Evolutionary conservation across 768 basidiomycete genomes (phyloP).

Genomic region (Pulveroboletus sp.): DNA sequence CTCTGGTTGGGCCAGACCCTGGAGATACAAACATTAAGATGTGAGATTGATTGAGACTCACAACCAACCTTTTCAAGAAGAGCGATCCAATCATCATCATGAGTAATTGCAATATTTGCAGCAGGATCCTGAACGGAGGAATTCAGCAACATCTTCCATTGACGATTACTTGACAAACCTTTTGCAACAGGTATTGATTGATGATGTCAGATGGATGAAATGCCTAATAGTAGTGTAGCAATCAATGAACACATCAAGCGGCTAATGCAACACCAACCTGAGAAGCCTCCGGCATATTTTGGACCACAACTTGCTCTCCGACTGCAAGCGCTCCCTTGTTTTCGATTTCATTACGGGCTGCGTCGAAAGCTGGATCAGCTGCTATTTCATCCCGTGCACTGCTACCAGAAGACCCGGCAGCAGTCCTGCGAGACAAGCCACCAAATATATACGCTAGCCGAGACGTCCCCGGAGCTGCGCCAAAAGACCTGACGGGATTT

Average conservation of each 20-base stretch:
- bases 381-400: background rate
- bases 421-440: background rate
- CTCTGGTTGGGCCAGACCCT: background rate
- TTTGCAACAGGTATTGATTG: background rate
- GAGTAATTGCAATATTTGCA: too few species aligned
- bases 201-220: too few species aligned
- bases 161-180: background rate
- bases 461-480: too few species aligned
- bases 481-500: background rate
- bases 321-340: too few species aligned
- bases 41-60: background rate
- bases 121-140: background rate
- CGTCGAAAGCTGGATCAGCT: background rate
- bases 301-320: too few species aligned
- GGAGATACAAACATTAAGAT: background rate
- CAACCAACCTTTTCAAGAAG: background rate
- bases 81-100: too few species aligned
- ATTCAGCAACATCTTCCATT: background rate
- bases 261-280: too few species aligned
- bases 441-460: background rate
- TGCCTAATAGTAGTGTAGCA: too few species aligned
- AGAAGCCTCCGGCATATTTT: too few species aligned
- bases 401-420: background rate
- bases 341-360: too few species aligned
- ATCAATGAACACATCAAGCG: too few species aligned